Conservation (phyloP, 345 rosid genomes). For the Eucalyptus rudis region DNA sequence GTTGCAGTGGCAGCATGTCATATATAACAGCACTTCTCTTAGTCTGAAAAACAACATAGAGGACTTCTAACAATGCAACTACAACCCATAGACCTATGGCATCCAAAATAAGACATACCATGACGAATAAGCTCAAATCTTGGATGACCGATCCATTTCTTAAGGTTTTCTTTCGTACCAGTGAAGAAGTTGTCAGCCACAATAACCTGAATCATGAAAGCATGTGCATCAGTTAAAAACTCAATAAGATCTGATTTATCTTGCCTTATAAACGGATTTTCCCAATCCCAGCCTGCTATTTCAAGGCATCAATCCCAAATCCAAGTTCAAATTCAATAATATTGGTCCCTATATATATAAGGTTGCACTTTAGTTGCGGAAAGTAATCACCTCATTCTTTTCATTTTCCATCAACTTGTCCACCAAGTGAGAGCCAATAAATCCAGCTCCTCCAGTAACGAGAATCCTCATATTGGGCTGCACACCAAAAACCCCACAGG, state of each 20-base stretch:
- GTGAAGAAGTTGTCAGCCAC: slow-evolving; percentile 91
- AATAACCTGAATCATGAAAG: slow-evolving; percentile 31
- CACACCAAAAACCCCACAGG: neutral
- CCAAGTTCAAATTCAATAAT: neutral
- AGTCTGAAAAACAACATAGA: neutral
- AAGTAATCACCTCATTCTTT: slow-evolving; percentile 34
- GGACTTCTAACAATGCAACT: neutral
- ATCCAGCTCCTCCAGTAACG: slow-evolving; percentile 98
- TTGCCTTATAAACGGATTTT: neutral
- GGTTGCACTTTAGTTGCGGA: neutral
- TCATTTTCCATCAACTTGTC: slow-evolving; percentile 93
- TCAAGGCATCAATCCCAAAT: neutral
- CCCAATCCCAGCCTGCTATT: neutral
- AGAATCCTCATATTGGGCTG: slow-evolving; percentile 97
- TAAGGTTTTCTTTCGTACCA: slow-evolving; percentile 85
- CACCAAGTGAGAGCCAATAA: slow-evolving; percentile 92
- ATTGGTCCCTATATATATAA: neutral
- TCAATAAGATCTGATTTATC: neutral
- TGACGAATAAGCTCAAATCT: slow-evolving; percentile 97
- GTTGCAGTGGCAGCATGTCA: neutral
- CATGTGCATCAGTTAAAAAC: neutral
- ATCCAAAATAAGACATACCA: slow-evolving; percentile 17
- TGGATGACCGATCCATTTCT: slow-evolving; percentile 92
- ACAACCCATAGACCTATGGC: neutral
- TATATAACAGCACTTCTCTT: neutral